Percentiles rank a stretch among this genome's conserved stretches.
Conservation (phyloP, 176 grass and related monocot genomes). For the Triticum aestivum region IWGSC_CS_RefSeq_v2.1 NC_057806.1:45026209-45026708, state of each 20-base stretch:
- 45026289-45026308: neutral
- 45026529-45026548: neutral
- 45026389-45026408: neutral
- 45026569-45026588: too few species aligned
- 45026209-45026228: too few species aligned
- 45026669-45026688: too few species aligned
- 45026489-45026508: neutral
- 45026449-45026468: neutral
- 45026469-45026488: neutral
- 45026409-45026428: neutral
- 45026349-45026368: neutral
- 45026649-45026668: too few species aligned
- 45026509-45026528: neutral
- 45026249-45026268: too few species aligned
- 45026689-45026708: too few species aligned
- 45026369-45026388: neutral
- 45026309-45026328: neutral
- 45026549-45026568: too few species aligned
- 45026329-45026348: neutral
- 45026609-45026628: too few species aligned
- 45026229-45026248: too few species aligned
- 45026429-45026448: neutral
- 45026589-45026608: too few species aligned
- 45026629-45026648: too few species aligned
- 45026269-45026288: neutral